Base-by-base conservation (phyloP, 148 eudicot species). In the Polygonum maritimum region DNA sequence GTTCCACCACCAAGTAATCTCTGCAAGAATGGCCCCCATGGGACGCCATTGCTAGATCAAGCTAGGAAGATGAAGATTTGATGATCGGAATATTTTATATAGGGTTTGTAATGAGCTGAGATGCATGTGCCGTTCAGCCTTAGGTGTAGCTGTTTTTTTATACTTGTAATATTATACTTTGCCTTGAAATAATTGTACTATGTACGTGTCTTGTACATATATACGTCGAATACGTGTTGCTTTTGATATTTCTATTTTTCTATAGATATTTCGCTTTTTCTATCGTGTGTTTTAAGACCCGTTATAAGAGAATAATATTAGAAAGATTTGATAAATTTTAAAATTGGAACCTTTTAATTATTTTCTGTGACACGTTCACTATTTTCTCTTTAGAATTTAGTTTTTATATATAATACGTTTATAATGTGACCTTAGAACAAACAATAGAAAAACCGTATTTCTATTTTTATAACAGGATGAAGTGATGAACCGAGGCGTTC, bases 121-220 rank as follows among this genome's bases (percentile, higher is more conserved):
- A 58, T 58, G 35, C 67, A 58, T 58, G 67, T 58, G 67, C 67
- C 67, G 36, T 58, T 58, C 67, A 22, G 67, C 36, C 67, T 58
- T 22, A 58, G 6, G 6, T 58, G 16, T 49, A 58, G 38, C 69
- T 62, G 60, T 2, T 62, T 60, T 60, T 62, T 62, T 22, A 8
- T 22, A 31, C 0, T 0, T 22, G 16, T 26, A 11, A 60, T 57
- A 21, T 62, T 57, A 57, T 62, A 31, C 69, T 62, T 62, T 62
- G 69, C 69, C 38, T 62, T 62, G 38, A 26, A 9, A 62, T 62
- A 31, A 11, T 62, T 12, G 7, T 21, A 60, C 36, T n/a, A 22
- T 54, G 1, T 15, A n/a, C 55, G 12, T 12, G 31, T 26, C 2
- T 48, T 48, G 51, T 2, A 48, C 18, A n/a, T 54, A n/a, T 54